phyloP scores from a whole-genome alignment of 208 protist species.

The Leishmania braziliensis region DNA sequence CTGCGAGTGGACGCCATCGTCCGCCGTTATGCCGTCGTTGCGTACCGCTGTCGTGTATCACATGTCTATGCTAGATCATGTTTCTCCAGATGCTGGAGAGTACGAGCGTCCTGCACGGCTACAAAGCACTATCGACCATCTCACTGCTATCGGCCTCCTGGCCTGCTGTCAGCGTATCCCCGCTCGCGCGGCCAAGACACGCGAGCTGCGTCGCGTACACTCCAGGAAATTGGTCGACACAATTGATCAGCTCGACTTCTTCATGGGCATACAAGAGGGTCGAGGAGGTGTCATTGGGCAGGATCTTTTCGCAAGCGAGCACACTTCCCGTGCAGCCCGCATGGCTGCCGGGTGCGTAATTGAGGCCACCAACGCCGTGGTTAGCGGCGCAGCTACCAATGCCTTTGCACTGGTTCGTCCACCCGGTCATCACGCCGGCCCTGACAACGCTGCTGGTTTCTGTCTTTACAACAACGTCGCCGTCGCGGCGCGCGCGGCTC shows the following conservation, averaged over 20 bases:
- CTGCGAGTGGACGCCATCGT: not conserved
- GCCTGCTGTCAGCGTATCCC: constrained; percentile 48
- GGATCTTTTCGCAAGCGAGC: constrained; percentile 75
- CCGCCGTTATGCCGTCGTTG: not conserved
- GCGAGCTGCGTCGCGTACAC: constrained; percentile 83
- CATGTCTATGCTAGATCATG: constrained; percentile 60
- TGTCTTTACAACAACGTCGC: constrained; percentile 95
- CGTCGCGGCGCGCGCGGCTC: constrained; percentile 81
- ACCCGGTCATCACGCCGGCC: constrained; percentile 84
- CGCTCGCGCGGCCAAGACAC: constrained; percentile 48
- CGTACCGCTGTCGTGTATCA: constrained; percentile 76
- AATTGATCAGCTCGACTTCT: constrained; percentile 79
- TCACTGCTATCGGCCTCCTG: constrained; percentile 61
- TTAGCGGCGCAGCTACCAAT: constrained; percentile 63
- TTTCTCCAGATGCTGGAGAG: constrained; percentile 53
- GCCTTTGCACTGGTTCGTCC: constrained; percentile 89
- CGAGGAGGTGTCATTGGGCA: constrained; percentile 47
- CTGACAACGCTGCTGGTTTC: constrained; percentile 73
- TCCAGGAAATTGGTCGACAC: constrained; percentile 63
- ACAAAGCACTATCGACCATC: constrained; percentile 63
- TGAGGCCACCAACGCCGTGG: constrained; percentile 64
- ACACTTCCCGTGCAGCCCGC: constrained; percentile 67
- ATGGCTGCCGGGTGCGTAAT: constrained; percentile 74
- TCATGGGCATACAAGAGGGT: constrained; percentile 34
- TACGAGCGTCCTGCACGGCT: constrained; percentile 79